Base-by-base conservation (phyloP, 1,284 basidiomycete species). In the Sparassis latifolia region DNA sequence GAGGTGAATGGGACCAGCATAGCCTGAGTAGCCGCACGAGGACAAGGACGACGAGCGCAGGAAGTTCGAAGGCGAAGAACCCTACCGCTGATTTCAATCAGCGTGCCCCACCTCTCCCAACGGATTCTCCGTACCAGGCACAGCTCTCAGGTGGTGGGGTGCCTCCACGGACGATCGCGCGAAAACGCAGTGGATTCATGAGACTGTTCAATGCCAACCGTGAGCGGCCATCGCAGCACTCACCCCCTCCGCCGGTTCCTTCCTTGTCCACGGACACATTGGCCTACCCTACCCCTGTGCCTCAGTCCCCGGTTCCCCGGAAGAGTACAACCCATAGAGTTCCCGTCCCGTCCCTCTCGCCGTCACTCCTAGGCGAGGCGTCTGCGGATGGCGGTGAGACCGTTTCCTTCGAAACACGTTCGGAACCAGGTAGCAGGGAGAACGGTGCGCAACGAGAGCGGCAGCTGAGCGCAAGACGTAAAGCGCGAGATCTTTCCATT, bases 131-230 rank as follows among this genome's bases (percentile, higher is more conserved):
- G 41, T 84, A 79, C 61, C 79, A 80, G 51, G 86, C 12, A 12
- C 46, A 10, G 5, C 32, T n/a, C 50, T 47, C 20, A n/a, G 44
- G 45, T 3, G 38, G 40, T 32, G 44, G 50, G 6, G 55, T 53
- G 9, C 58, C 60, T 7, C 49, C 49, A 28, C 59, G 52, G 50
- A 50, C 55, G 6, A 55, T 67, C 10, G 51, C 39, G 10, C 58
- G 60, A 52, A 67, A 86, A 71, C 89, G 85, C 65, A 90, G 87
- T 58, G 88, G 86, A 1, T 86, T 91, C 63, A 80, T 91, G 83
- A 74, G 85, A 50, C 66, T 91, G 10, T 89, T 91, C 66, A 81
- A 84, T 60, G 74, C 73, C 31, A n/a, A 10, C 30, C 71, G 69
- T 61, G 80, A 76, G 71, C 53, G 76, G 72, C 42, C 70, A 30